Base-by-base conservation (phyloP, 768 basidiomycete species). In the Lactarius pseudohatsudake region DNA sequence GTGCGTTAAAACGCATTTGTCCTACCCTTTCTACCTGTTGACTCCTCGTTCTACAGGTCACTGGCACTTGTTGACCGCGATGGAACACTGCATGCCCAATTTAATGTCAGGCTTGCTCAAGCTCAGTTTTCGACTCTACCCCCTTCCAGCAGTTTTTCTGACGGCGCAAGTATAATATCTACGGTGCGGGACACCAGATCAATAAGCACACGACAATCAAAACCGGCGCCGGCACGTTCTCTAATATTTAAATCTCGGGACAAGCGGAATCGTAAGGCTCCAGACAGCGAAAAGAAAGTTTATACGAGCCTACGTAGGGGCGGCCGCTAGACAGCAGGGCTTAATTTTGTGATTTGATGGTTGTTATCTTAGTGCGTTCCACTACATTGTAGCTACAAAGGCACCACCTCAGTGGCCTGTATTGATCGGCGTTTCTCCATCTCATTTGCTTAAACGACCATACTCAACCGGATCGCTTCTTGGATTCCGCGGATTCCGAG, bases 1-100 rank as follows among this genome's bases (percentile, higher is more conserved):
- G 86, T 87, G 63, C 74, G 86, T 79, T 2, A 26, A 7, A 2
- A 5, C 34, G 2, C 22, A 26, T 56, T 9, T 38, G 30, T 63
- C 32, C 5, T 43, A 36, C 40, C 32, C 8, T 10, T 58, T 7
- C 67, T 54, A 30, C 64, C 43, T 7, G 32, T 36, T 59, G 13
- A 61, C 53, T 6, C 65, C 53, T 5, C 26, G 20, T 28, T 54
- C 53, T 62, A 73, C 70, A 50, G 76, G 71, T 43, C 74, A 59
- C 28, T 57, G 62, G 36, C 74, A 68, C 58, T 67, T 22, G 64
- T 74, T 15, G 68, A 69, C 7, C 28, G 26, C 7, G 69, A 74
- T 54, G 75, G 73, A 6, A 66, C 72, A 6, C 66, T 76, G 22
- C 43, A 65, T 2, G 72, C 67, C 16, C 47, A 59, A 47, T 59